phyloP scores from a whole-genome alignment of 352 stramenopile genomes.

The Globisporangium splendens region DNA sequence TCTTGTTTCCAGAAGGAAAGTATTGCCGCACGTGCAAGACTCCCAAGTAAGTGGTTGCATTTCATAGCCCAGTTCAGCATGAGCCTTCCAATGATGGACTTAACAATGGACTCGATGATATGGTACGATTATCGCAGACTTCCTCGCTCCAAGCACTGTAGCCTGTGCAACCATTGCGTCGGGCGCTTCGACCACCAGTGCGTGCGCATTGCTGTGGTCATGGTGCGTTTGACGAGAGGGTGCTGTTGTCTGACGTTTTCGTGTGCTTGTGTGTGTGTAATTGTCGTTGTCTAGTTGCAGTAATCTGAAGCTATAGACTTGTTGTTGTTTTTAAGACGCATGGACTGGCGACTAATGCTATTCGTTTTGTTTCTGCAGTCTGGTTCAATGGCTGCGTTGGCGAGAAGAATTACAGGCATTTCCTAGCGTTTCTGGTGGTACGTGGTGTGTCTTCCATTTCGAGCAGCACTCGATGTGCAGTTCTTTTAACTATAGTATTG shows the following conservation, averaged over 20 bases:
- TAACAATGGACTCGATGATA: no score
- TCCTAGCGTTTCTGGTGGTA: slow-evolving; percentile 60
- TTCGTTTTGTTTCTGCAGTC: slow-evolving; percentile 20
- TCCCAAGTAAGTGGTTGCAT: slow-evolving; percentile 49
- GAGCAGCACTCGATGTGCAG: no score
- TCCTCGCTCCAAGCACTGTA: slow-evolving; percentile 87
- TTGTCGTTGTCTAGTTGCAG: slow-evolving; percentile 25
- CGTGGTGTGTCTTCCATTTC: not conserved
- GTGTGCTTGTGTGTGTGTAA: not conserved
- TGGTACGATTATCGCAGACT: slow-evolving; percentile 31
- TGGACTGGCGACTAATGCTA: no score
- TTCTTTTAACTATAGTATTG: no score
- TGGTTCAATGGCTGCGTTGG: slow-evolving; percentile 87
- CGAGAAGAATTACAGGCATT: slow-evolving; percentile 77
- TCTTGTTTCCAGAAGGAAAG: slow-evolving; percentile 78
- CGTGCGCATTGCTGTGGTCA: slow-evolving; percentile 12
- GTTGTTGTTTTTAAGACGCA: no score
- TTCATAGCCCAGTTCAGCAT: not conserved
- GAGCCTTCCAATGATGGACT: no score
- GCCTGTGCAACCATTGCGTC: slow-evolving; percentile 86
- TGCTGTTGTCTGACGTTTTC: not conserved
- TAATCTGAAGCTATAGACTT: slow-evolving; percentile 5
- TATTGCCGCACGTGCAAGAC: slow-evolving; percentile 87
- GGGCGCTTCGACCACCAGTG: slow-evolving; percentile 90
- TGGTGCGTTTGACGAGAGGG: not conserved